Base-by-base conservation (phyloP, 2,329 filamentous ascomycete species). In the Alternaria brassicicola region DNA sequence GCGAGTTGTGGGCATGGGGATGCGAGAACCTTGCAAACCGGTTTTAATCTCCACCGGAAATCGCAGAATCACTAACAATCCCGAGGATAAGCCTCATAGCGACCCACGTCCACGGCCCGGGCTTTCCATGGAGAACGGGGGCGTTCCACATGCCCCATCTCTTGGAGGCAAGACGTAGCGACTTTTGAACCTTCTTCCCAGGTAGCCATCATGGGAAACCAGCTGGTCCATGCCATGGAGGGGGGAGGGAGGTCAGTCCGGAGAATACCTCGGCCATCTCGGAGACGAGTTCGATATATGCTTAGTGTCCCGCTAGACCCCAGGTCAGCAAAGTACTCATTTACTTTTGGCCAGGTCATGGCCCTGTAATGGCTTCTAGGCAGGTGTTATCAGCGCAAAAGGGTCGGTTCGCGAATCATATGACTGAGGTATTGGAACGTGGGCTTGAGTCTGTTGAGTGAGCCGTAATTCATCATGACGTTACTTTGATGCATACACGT, bases 21-120 rank as follows among this genome's bases (percentile, higher is more conserved):
- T 38, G 28, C 46, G 17, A 38, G 19, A 47, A 56, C 38, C 52
- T 28, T 33, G 28, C 25, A 39, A 48, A 38, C 42, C 33, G 31
- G 25, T 46, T 28, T 28, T 48, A 19, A 45, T 53, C 45, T 46
- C 33, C 41, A 46, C 42, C 42, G 42, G 51, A 47, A 47, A 35
- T 35, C 41, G 9, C 33, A 47, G 19, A 28, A 35, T 46, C 31
- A 53, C 42, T 10, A 53, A 28, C 52, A 46, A 38, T 33, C 42
- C 51, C 52, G 42, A 47, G 52, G 47, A 52, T 52, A 56, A 56
- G 47, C 52, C 45, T 47, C 31, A 30, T 13, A 19, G 12, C 26
- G 39, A 45, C 36, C 53, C 53, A 52, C 48, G 48, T 28, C 53
- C 47, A 41, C 47, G 35, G 39, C 28, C 53, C 28, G 38, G 38